Evolutionary conservation across 768 basidiomycete species (phyloP).

Genomic region (Lactifluus echinatus): DNA sequence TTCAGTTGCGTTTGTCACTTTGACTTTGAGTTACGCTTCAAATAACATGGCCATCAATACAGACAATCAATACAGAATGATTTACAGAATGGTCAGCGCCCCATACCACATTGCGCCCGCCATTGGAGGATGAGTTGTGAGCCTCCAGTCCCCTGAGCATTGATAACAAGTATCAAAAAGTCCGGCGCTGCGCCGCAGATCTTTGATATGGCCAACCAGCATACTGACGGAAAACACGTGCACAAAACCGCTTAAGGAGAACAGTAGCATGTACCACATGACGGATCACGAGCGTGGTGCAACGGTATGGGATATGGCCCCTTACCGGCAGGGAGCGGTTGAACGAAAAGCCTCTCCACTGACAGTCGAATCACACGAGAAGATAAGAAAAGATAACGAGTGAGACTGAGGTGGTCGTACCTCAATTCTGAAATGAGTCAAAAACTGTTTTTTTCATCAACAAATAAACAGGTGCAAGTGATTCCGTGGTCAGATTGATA

Average conservation of each 20-base stretch:
- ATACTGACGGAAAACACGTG: neutral
- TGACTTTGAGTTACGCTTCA: neutral
- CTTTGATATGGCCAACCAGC: neutral
- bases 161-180: conserved; percentile 8
- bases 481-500: conserved; percentile 28
- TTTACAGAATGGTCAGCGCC: conserved; percentile 1
- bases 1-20: neutral
- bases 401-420: neutral
- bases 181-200: conserved; percentile 32
- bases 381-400: neutral
- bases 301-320: neutral
- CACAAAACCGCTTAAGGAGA: neutral
- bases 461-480: conserved; percentile 28
- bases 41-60: neutral
- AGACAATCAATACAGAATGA: neutral
- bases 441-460: conserved; percentile 40
- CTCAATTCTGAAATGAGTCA: conserved; percentile 33
- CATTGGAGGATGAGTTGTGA: conserved; percentile 36
- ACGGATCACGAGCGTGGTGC: neutral
- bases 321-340: neutral
- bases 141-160: neutral
- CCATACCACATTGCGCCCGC: conserved; percentile 47
- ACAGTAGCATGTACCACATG: neutral
- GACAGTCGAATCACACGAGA: neutral
- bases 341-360: neutral